Evolutionary conservation across 148 eudicot species (phyloP).

Genomic region (Drosera capensis): DNA sequence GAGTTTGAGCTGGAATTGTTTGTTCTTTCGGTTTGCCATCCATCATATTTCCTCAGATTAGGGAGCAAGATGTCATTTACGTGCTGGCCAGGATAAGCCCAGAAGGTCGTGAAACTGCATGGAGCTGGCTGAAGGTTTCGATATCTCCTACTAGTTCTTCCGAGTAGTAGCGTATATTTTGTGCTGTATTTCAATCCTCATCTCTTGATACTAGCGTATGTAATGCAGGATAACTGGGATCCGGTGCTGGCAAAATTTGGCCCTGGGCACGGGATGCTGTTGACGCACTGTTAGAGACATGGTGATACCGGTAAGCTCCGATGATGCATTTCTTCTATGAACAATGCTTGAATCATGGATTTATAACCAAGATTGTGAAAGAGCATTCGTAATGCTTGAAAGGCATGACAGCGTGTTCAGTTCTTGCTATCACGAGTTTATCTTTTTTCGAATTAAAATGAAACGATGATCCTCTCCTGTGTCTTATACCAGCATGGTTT

Average conservation of each 20-base stretch:
- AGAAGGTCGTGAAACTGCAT: constrained; percentile 5
- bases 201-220: background rate
- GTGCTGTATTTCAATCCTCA: background rate
- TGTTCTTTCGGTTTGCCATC: background rate
- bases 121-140: constrained; percentile 6
- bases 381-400: background rate
- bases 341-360: background rate
- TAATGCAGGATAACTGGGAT: constrained; percentile 6
- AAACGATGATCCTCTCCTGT: background rate
- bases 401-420: too few relatives aligned
- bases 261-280: constrained; percentile 4
- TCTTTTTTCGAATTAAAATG: background rate
- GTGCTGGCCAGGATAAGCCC: background rate
- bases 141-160: too few relatives aligned
- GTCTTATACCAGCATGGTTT: background rate
- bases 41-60: background rate
- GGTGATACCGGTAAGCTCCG: background rate
- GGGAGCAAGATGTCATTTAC: constrained; percentile 3
- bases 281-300: background rate
- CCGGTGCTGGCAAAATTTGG: background rate
- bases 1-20: background rate
- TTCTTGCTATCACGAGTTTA: too few relatives aligned
- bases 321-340: background rate
- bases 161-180: too few relatives aligned
- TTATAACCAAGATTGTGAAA: background rate